Evolutionary conservation across 768 basidiomycete species (phyloP), one percentile per base, ranked within the genome.

Genomic region (Candolleomyces aberdarensis): DNA sequence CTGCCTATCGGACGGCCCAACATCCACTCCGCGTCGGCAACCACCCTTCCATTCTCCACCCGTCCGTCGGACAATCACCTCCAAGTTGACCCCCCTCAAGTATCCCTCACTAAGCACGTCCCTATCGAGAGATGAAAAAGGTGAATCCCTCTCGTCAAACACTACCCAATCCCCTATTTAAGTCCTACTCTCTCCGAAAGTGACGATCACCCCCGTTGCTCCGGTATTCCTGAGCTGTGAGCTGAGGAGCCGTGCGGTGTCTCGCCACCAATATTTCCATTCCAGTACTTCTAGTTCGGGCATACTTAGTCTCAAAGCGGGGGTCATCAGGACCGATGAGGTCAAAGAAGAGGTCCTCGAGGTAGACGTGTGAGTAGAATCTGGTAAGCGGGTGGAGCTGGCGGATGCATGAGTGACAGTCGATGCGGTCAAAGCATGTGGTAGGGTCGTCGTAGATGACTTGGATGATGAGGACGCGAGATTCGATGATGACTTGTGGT

Each of bases 401-500:
- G n/a, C n/a, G n/a, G 41, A 17, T 43, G 41, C 17, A 9, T 17
- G 9, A 26, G 22, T 8, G 22, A 13, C n/a, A n/a, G n/a, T n/a
- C n/a, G 19, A 7, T 40, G 8, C n/a, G n/a, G n/a, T n/a, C 5
- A 5, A 20, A 20, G n/a, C n/a, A n/a, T n/a, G n/a, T n/a, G n/a
- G n/a, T n/a, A n/a, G n/a, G n/a, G n/a, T n/a, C n/a, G n/a, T 7
- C 36, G 19, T 54, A 29, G 53, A 40, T n/a, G 20, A 15, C 32
- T 29, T 31, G 19, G 17, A 5, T 9, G 41, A 9, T 17, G 41
- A 43, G 17, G 32, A 36, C 10, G 40, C 29, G 36, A n/a, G 36
- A 54, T n/a, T 54, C 53, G 32, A 54, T 11, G 53, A 7, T n/a
- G 36, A 39, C 53, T 54, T 54, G 53, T 54, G 53, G 19, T 36